A percentile compares a stretch with the other conserved stretches of the same genome.
phyloP scores from a whole-genome alignment of 2,329 filamentous ascomycete species.

The Penicillium janthinellum region DNA sequence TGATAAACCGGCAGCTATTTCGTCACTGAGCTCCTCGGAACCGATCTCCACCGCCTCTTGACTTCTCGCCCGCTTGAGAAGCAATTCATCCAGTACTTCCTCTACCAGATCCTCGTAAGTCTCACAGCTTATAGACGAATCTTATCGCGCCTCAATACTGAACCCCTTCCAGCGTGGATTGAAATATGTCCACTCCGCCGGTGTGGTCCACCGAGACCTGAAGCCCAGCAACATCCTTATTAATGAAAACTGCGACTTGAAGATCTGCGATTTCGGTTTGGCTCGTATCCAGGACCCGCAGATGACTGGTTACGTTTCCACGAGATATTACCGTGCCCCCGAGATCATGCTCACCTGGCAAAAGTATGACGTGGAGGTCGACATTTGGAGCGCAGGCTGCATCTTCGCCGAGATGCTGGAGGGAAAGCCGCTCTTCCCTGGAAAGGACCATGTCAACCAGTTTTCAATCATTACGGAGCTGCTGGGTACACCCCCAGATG shows the following conservation, averaged over 20 bases:
- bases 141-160: slow-evolving; percentile 14
- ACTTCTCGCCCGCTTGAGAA: slow-evolving; percentile 96
- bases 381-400: slow-evolving; percentile 98
- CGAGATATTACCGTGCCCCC: slow-evolving; percentile 95
- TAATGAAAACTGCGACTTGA: slow-evolving; percentile 99
- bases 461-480: slow-evolving; percentile 99
- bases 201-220: slow-evolving; percentile 94
- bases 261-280: slow-evolving; percentile 98
- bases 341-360: slow-evolving; percentile 99
- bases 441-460: slow-evolving; percentile 99
- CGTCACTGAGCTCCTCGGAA: slow-evolving; percentile 95
- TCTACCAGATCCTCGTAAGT: slow-evolving; percentile 96
- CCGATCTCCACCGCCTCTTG: slow-evolving; percentile 91
- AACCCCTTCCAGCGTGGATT: slow-evolving; percentile 71
- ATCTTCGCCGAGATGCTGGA: slow-evolving; percentile 99
- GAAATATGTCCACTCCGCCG: slow-evolving; percentile 98
- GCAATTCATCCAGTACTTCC: slow-evolving; percentile 99
- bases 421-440: slow-evolving; percentile 95
- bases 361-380: slow-evolving; percentile 98
- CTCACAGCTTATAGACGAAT: slow-evolving; percentile 2
- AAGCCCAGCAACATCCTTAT: slow-evolving; percentile 99
- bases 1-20: slow-evolving; percentile 69
- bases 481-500: slow-evolving; percentile 91
- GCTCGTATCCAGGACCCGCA: slow-evolving; percentile 98
- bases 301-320: slow-evolving; percentile 99